phyloP scores from a whole-genome alignment of 345 rosid genomes.

The Psidium friedrichsthalianum region DNA sequence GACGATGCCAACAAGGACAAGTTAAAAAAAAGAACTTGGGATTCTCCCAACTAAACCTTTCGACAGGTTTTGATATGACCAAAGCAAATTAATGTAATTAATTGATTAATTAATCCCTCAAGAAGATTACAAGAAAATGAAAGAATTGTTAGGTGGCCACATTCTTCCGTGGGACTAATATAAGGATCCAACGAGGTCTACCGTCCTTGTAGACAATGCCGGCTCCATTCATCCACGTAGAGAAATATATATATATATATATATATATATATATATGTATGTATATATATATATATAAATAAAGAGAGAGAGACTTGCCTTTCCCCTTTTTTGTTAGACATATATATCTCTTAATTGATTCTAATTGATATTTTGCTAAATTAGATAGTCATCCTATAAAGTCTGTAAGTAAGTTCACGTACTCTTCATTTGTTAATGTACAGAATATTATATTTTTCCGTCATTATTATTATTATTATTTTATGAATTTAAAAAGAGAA shows the following conservation, averaged over 20 bases:
- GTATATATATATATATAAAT: rapidly evolving
- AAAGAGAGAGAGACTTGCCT: background rate
- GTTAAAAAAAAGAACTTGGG: no score
- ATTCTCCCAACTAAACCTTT: background rate
- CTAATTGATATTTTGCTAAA: no score
- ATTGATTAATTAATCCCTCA: background rate
- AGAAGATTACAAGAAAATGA: background rate
- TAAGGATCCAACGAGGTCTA: background rate
- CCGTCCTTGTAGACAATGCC: background rate
- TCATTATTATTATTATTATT: background rate
- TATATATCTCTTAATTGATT: no score
- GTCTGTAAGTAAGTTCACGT: no score
- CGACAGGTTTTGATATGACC: background rate
- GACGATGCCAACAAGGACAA: background rate
- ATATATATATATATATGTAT: no score
- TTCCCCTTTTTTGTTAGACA: background rate
- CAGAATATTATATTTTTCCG: no score
- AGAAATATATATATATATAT: no score
- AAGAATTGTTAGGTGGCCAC: background rate
- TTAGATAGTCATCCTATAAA: no score
- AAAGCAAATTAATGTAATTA: background rate
- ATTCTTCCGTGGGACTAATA: no score
- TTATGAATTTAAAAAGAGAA: no score
- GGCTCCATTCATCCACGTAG: background rate
- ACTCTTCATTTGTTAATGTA: no score